Base-by-base conservation (phyloP, 176 grass and related monocot genomes). In the Phoenix roebelenii region DNA sequence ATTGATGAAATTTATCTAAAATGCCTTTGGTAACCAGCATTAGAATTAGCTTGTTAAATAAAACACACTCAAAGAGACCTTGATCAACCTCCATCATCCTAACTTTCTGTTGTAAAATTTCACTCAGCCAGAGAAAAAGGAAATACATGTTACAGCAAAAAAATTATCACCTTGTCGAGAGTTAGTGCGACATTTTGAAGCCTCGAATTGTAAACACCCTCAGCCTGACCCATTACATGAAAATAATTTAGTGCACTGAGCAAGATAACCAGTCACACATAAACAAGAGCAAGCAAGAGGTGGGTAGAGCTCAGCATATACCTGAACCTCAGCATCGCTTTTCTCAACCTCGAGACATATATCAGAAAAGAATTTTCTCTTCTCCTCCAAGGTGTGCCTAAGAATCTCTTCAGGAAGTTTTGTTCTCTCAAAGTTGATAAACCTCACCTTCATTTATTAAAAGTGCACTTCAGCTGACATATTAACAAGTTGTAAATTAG, bases 151-250 rank as follows among this genome's bases (percentile, higher is more conserved):
- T 44, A 12, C 14, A 44, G 35, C 7, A 44, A 44, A 44, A 44
- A 44, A 14, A 12, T 14, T 12, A 52, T 23, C 74, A 97, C 92
- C 87, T 98, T 98, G 73, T 98, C 84, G 57, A 98, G 93, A 59
- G 93, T 98, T 63, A 92, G 84, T 20, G 80, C 79, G 49, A 98
- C 73, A 76, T 91, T 88, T 78, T 98, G 93, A 73, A 98, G 80
- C 75, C 93, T 88, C 61, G 87, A 80, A 72, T 98, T 98, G 72
- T 84, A 80, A 30, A 98, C 87, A 55, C 93, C 93, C 71, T 98
- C 88, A 50, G 93, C 93, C 87, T 98, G 65, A 55, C 44, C 15
- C 52, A 70, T 15, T 35, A 51, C 25, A 44, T 14, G 35, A 44
- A 44, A 44, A 44, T 12, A 44, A 44, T 44, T 44, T 44, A 44